These are phyloP conservation scores for Solanum paucissectum DNA, from an alignment of 257 asterid genomes.

Conservation along the genomic window DNA sequence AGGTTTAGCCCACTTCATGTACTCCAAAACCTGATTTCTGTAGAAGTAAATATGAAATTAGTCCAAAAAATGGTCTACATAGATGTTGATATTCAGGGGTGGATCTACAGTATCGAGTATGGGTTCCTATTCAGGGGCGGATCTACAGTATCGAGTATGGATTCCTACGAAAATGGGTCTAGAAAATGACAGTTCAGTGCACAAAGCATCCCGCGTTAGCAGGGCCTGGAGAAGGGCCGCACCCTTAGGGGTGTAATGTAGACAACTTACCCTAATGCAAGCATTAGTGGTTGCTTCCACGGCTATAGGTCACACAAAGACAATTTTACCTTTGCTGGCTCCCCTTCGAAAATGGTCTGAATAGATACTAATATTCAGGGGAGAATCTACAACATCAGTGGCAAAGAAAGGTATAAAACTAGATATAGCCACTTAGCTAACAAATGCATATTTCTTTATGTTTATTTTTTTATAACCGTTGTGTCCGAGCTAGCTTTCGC, in stretches of 20 bases:
- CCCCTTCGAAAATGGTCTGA: background rate
- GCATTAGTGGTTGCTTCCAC: background rate
- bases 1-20: conserved; percentile 31
- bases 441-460: background rate
- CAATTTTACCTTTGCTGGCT: background rate
- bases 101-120: background rate
- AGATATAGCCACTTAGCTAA: background rate
- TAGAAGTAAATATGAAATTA: background rate
- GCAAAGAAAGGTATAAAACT: background rate
- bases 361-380: background rate
- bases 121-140: background rate
- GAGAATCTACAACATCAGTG: background rate
- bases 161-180: background rate
- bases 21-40: conserved; percentile 39
- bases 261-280: background rate
- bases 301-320: background rate
- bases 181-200: rapidly evolving
- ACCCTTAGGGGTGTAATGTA: rapidly evolving
- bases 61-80: background rate
- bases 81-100: background rate
- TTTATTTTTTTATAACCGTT: too few relatives aligned
- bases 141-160: background rate
- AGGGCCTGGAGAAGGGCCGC: rapidly evolving
- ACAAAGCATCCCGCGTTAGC: background rate
- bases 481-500: background rate